Evolutionary conservation across 2,329 filamentous ascomycete species (phyloP).

Genomic region (Apiospora hydei): DNA sequence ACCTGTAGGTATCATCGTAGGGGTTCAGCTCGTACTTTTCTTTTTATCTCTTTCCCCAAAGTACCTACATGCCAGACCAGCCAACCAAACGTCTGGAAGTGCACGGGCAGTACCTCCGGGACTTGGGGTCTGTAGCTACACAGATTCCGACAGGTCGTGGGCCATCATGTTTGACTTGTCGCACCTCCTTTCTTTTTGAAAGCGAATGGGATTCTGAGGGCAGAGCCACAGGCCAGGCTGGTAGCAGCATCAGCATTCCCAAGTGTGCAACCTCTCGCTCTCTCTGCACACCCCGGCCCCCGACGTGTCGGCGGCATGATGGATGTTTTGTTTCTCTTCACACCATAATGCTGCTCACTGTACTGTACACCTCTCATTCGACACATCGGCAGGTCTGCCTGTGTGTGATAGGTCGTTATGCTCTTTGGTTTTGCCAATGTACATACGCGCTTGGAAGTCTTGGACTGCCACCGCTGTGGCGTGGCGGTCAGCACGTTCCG

Average conservation of each 20-base stretch:
- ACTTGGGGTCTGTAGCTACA: neutral
- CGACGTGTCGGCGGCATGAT: constrained; percentile 13
- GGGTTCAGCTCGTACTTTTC: neutral
- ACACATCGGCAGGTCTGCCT: constrained; percentile 10
- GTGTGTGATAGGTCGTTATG: constrained; percentile 8
- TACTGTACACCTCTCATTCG: neutral
- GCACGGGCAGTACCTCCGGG: constrained; percentile 5
- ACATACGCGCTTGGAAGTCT: constrained; percentile 1
- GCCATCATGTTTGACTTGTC: constrained; percentile 13
- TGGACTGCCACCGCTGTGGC: constrained; percentile 4
- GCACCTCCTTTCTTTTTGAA: constrained; percentile 16
- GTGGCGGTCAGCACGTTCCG: constrained; percentile 20
- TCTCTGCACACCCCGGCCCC: constrained; percentile 3
- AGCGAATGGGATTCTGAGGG: neutral
- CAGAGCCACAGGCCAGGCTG: constrained; percentile 3
- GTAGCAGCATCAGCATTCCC: constrained; percentile 16
- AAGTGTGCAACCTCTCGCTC: constrained; percentile 6
- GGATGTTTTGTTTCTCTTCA: constrained; percentile 18
- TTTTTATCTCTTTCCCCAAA: neutral
- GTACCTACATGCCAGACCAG: neutral
- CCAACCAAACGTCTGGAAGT: neutral
- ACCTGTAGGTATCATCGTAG: neutral
- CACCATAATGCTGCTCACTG: constrained; percentile 2
- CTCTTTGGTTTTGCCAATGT: constrained; percentile 7
- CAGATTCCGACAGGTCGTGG: constrained; percentile 10